Evolutionary conservation across 2,329 filamentous ascomycete species (phyloP).

Genomic region (Trichophyton benhamiae): DNA sequence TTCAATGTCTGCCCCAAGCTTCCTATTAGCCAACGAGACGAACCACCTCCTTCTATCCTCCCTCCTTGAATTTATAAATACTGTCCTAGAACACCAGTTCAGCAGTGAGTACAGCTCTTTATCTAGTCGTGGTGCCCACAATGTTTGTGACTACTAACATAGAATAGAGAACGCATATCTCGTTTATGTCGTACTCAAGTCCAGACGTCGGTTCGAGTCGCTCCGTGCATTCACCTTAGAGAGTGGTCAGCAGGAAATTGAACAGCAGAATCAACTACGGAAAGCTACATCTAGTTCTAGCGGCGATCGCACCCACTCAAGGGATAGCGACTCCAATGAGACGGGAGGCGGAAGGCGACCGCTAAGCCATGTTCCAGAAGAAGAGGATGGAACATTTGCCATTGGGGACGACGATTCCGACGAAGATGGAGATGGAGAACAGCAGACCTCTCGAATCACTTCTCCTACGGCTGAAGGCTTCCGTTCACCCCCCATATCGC

Average conservation of each 20-base stretch:
- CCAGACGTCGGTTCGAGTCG: conserved; percentile 71
- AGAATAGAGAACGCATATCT: conserved; percentile 63
- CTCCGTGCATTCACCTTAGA: conserved; percentile 81
- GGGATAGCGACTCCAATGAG: conserved; percentile 29
- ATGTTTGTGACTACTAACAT: conserved; percentile 14
- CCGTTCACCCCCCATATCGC: conserved; percentile 56
- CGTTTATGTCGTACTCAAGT: conserved; percentile 65
- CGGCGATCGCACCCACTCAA: conserved; percentile 25
- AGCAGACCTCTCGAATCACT: conserved; percentile 44
- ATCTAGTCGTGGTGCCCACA: not conserved
- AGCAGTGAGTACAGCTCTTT: conserved; percentile 43
- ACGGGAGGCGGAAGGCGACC: conserved; percentile 44
- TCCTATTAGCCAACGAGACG: conserved; percentile 79
- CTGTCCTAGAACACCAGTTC: conserved; percentile 81
- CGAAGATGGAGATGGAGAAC: conserved; percentile 49
- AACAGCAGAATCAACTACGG: conserved; percentile 58
- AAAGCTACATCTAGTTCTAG: conserved; percentile 45
- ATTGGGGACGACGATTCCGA: conserved; percentile 70
- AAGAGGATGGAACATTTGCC: conserved; percentile 63
- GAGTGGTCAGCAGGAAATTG: conserved; percentile 81
- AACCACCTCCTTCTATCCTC: conserved; percentile 75
- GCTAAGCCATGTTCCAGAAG: conserved; percentile 59
- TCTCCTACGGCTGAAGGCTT: conserved; percentile 45
- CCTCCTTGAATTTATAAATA: conserved; percentile 76
- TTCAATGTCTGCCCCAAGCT: conserved; percentile 87